Evolutionary conservation across 2,329 filamentous ascomycete species (phyloP), one percentile per base, ranked within the genome.

Genomic region (Penicillium sp.): DNA sequence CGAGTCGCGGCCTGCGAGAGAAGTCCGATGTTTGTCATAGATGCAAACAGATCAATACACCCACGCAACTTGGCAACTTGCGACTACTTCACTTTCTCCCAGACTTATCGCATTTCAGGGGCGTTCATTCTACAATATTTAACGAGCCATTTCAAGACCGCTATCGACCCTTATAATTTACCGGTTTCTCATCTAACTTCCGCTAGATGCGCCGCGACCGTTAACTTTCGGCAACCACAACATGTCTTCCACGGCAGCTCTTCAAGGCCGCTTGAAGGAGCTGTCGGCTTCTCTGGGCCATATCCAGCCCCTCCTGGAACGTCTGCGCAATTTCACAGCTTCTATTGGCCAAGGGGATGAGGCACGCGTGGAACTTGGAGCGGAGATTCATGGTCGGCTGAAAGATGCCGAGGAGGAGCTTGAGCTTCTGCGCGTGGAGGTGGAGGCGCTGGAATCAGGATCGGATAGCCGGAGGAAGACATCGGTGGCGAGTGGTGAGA

Each of bases 331-430:
- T 68, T 78, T 86, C 66, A 86, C 66, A 71, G 85, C 74, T 74
- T 87, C 73, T 74, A 85, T 78, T 10, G 73, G 79, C 69, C 65
- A 88, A 81, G 78, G 88, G 79, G 73, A 86, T 76, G 80, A 83
- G 56, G 78, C 79, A 5, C 83, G 87, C 50, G 70, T 86, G 18
- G 91, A 96, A 72, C 81, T 96, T 30, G 83, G 84, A 58, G 79
- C 83, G 20, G 91, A 96, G 69, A 95, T 96, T 57, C 85, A 87
- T 60, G 85, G 89, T 64, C 81, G 82, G 16, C 73, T 96, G 54
- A 87, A 89, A 61, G 86, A 89, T 51, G 83, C 88, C 44, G 86
- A 95, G 63, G 90, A 95, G 56, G 90, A 95, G 53, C 81, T 94
- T 58, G 92, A 95, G 69, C 72, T 94, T 16, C 68, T 96, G 30